Conservation (phyloP, 306 rosid species). For the Psophocarpus tetragonolobus region DNA sequence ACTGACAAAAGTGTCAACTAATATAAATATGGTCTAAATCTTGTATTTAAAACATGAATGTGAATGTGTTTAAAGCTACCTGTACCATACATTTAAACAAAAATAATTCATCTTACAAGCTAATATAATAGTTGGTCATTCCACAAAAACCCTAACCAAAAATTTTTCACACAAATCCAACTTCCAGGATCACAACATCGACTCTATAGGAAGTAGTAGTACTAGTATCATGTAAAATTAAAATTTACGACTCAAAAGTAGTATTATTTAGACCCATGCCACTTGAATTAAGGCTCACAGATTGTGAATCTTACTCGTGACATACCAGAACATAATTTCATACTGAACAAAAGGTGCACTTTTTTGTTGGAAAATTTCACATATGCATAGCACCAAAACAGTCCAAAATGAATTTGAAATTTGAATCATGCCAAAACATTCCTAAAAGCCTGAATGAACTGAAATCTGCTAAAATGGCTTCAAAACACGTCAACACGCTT, state of each 20-base stretch:
- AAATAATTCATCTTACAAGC: background rate
- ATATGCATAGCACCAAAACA: background rate
- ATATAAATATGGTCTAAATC: background rate
- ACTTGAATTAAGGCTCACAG: background rate
- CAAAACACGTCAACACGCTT: background rate
- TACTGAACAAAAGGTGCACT: background rate
- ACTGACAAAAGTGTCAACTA: background rate
- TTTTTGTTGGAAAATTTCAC: background rate
- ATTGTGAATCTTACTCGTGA: background rate
- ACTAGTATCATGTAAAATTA: background rate
- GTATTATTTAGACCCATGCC: background rate
- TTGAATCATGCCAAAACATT: conserved; percentile 4
- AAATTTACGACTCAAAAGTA: background rate
- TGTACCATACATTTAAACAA: conserved; percentile 1
- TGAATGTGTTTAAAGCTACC: background rate
- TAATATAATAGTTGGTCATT: background rate
- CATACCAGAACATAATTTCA: background rate
- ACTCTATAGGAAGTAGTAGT: background rate
- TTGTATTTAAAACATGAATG: background rate
- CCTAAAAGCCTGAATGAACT: background rate
- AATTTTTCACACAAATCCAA: background rate
- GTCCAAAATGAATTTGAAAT: background rate
- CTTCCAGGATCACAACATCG: conserved; percentile 3
- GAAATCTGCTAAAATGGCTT: background rate
- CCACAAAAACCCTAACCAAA: background rate